A percentile compares a stretch with the other conserved stretches of the same genome.
These are phyloP conservation scores for Amphirosellinia nigrospora DNA, from an alignment of 495 filamentous ascomycete species.

Conservation along the genomic window DNA sequence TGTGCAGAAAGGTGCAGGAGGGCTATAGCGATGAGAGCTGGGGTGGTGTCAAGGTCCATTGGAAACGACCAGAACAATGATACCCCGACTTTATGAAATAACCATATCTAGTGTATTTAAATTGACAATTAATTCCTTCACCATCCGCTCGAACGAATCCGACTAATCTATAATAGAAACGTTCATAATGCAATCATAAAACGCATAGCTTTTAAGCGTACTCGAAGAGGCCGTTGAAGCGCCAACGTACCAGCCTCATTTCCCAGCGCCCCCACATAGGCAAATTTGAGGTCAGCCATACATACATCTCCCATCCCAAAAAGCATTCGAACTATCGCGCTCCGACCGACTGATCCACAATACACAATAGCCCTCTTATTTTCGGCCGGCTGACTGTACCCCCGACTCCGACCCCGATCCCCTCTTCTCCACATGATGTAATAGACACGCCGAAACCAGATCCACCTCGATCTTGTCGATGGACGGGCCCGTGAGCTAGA, in stretches of 20 bases:
- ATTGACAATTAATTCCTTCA: too few relatives aligned
- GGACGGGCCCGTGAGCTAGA: not conserved
- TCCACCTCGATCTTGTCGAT: not conserved
- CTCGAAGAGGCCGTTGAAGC: not conserved
- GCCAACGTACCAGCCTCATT: not conserved
- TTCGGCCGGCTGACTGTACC: not conserved
- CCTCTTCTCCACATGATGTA: conserved; percentile 3
- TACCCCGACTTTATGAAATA: not conserved
- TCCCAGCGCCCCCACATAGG: not conserved
- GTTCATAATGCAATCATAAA: not conserved
- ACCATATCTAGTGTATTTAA: not conserved
- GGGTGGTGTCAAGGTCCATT: conserved; percentile 78
- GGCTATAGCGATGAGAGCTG: conserved; percentile 87
- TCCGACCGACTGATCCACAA: not conserved
- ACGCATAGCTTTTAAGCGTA: not conserved
- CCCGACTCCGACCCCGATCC: conserved; percentile 15
- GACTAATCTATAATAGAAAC: too few relatives aligned
- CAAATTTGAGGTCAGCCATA: not conserved
- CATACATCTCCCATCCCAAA: not conserved
- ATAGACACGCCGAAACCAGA: not conserved
- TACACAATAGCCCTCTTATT: not conserved
- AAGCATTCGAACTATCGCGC: not conserved
- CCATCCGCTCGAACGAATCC: too few relatives aligned
- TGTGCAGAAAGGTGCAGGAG: conserved; percentile 82
- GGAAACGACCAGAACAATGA: conserved; percentile 61